Percentiles rank a stretch among this genome's conserved stretches.
These are phyloP conservation scores for Apiospora sp. DNA, from an alignment of 2,329 filamentous ascomycete species.

Conservation along the genomic window DNA sequence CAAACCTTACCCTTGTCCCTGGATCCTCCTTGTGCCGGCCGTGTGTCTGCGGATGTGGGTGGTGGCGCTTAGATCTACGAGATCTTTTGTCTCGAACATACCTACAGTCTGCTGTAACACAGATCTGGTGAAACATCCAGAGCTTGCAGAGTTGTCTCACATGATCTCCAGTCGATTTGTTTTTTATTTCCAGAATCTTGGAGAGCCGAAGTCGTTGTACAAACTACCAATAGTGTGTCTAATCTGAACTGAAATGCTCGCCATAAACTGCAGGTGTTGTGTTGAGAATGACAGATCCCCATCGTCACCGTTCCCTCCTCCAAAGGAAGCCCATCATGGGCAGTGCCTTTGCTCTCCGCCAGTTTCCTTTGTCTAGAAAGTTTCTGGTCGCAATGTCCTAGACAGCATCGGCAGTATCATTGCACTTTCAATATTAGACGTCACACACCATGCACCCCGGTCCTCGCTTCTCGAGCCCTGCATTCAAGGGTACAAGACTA, in stretches of 20 bases:
- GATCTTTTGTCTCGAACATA: conserved; percentile 22
- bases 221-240: conserved; percentile 20
- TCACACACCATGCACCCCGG: conserved; percentile 23
- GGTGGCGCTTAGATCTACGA: conserved; percentile 22
- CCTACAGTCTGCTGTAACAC: conserved; percentile 22
- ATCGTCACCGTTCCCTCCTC: not conserved
- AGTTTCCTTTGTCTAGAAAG: conserved; percentile 16
- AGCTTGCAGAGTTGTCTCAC: conserved; percentile 21
- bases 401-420: conserved; percentile 24
- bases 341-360: conserved; percentile 1
- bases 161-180: conserved; percentile 19
- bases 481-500: conserved; percentile 18
- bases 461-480: conserved; percentile 22
- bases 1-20: conserved; percentile 23
- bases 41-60: not conserved
- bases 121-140: conserved; percentile 22
- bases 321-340: not conserved
- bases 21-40: conserved; percentile 14
- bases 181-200: conserved; percentile 25
- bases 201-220: conserved; percentile 5
- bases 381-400: conserved; percentile 22
- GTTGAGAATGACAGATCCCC: not conserved
- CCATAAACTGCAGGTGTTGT: conserved; percentile 15
- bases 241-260: conserved; percentile 11
- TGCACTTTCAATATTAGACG: conserved; percentile 22